Evolutionary conservation across 2,329 filamentous ascomycete species (phyloP).

Genomic region (Phoma sp.): DNA sequence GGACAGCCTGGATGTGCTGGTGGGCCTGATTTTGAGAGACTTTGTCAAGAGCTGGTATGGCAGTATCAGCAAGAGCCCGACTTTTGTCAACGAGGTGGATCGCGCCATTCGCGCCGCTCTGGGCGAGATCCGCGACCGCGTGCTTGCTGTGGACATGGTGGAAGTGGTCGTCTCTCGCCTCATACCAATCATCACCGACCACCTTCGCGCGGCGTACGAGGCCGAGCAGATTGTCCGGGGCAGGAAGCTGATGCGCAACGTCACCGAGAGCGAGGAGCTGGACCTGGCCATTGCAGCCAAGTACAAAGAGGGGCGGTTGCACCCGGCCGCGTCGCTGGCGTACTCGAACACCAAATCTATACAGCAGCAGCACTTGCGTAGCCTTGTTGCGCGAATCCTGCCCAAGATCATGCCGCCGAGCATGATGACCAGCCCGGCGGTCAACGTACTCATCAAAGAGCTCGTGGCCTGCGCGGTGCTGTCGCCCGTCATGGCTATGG

Average conservation of each 20-base stretch:
- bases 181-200: conserved; percentile 84
- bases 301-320: conserved; percentile 86
- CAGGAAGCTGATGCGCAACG: conserved; percentile 81
- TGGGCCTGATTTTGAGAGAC: conserved; percentile 78
- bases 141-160: conserved; percentile 80
- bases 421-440: conserved; percentile 79
- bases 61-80: conserved; percentile 78
- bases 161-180: conserved; percentile 81
- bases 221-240: conserved; percentile 88
- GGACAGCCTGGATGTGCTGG: conserved; percentile 76
- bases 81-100: conserved; percentile 88
- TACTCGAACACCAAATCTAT: conserved; percentile 83
- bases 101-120: conserved; percentile 76
- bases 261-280: conserved; percentile 96
- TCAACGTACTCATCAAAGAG: conserved; percentile 82
- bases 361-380: conserved; percentile 87
- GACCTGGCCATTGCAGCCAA: conserved; percentile 95
- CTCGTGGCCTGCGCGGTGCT: conserved; percentile 93
- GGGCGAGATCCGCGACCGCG: conserved; percentile 70
- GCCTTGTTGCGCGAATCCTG: conserved; percentile 73
- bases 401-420: conserved; percentile 75
- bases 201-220: conserved; percentile 88
- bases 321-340: conserved; percentile 81
- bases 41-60: conserved; percentile 90
- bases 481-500: conserved; percentile 76